Base-by-base conservation (phyloP, 768 basidiomycete species). In the Strobilomyces echinocephalus region DNA sequence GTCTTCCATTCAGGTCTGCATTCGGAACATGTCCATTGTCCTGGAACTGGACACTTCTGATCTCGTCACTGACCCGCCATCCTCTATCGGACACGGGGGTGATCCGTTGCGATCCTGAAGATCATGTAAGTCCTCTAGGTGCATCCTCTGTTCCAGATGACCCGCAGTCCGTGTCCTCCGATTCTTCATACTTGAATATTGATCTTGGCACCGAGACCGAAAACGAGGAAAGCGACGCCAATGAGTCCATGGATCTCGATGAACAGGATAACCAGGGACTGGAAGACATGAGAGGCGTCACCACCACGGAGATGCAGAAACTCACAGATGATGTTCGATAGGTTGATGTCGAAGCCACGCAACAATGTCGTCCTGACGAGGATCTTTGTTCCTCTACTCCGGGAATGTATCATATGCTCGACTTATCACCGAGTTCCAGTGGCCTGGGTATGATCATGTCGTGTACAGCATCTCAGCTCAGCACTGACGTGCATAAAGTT, bases 351-450 rank as follows among this genome's bases (percentile, higher is more conserved):
- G 63, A 61, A 45, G 34, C 9, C 3, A 24, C 33, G 10, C 65
- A 58, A 28, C 33, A 40, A 26, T 15, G 47, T 38, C 53, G 14
- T 10, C 24, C 56, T 16, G 56, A 63, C 31, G 56, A 53, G 15
- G 67, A 68, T 40, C 34, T 69, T 6, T 66, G 64, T 49, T 55
- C 55, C 36, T 68, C 66, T 33, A 67, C 83, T 50, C 61, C 67
- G 6, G 77, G 74, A 33, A 70, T 81, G 70, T 80, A 76, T 63
- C 74, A 78, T 16, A 73, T 83, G 31, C 65, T 83, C 16, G 80
- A 83, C 51, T 63, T 83, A 77, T 83, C 53, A 74, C 63, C 46
- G 82, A 83, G 74, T 10, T 76, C 68, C 34, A 74, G 78, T 5
- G 81, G 81, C 8, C 67, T 82, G 41, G 82, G 83, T 82, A 63